Conservation (phyloP, 225 moss, liverwort and hornwort genomes). For the Climacium dendroides region DNA sequence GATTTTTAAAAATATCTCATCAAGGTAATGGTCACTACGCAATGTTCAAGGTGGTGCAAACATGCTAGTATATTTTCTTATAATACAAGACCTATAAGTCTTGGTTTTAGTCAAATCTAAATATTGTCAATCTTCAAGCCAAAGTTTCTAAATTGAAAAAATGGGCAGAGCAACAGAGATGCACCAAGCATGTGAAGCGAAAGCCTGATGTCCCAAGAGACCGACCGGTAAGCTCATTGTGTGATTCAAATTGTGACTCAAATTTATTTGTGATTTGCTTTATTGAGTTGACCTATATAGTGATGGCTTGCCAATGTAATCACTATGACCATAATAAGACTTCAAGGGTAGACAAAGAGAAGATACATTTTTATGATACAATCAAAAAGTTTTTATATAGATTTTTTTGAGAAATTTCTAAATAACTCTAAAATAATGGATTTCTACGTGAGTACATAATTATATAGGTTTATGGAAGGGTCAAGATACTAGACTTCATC, state of each 20-base stretch:
- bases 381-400: neutral
- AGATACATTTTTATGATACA: neutral
- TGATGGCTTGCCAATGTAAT: too few relatives aligned
- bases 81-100: neutral
- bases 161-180: conserved; percentile 39
- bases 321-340: too few relatives aligned
- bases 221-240: neutral
- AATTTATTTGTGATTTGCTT: neutral
- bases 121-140: neutral
- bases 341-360: too few relatives aligned
- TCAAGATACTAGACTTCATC: conserved; percentile 47
- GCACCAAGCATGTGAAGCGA: conserved; percentile 34
- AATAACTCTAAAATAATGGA: too few relatives aligned
- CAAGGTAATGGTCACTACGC: neutral
- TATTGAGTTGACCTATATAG: neutral
- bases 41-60: neutral
- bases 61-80: neutral
- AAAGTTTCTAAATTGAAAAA: neutral
- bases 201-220: conserved; percentile 20
- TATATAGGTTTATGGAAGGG: conserved; percentile 15
- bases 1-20: too few relatives aligned
- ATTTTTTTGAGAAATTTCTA: too few relatives aligned
- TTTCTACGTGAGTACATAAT: neutral
- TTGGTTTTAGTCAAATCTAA: neutral
- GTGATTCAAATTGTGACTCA: neutral